phyloP scores from a whole-genome alignment of 345 rosid species.

The Ailanthus altissimus region DNA sequence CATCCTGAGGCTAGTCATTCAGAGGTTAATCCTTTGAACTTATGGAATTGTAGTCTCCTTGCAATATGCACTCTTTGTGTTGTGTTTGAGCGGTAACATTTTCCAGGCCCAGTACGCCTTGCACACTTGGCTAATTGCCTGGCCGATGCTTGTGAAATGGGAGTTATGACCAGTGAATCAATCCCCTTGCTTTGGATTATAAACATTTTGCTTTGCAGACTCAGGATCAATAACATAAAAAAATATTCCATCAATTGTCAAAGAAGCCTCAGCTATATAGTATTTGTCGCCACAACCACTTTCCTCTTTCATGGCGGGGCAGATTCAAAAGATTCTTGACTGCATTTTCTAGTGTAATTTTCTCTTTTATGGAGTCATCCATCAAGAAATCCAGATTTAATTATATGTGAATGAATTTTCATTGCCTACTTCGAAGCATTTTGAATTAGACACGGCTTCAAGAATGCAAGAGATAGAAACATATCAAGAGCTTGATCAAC shows the following conservation, averaged over 20 bases:
- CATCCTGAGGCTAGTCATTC: slow-evolving; percentile 60
- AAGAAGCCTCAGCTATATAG: slow-evolving; percentile 84
- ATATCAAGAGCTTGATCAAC: slow-evolving; percentile 29
- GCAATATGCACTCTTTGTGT: slow-evolving; percentile 66
- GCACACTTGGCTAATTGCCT: slow-evolving; percentile 87
- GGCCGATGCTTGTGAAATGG: slow-evolving; percentile 86
- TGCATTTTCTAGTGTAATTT: slow-evolving; percentile 61
- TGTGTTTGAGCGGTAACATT: slow-evolving; percentile 76
- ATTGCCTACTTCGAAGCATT: slow-evolving; percentile 26
- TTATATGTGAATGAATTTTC: slow-evolving; percentile 38
- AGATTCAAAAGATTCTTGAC: slow-evolving; percentile 81
- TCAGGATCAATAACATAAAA: slow-evolving; percentile 91
- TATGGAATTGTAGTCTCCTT: slow-evolving; percentile 81
- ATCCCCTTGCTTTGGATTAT: slow-evolving; percentile 81
- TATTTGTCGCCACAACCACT: slow-evolving; percentile 85
- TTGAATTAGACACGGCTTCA: slow-evolving; percentile 31
- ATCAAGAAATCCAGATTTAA: slow-evolving; percentile 36
- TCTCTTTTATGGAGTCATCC: slow-evolving; percentile 34
- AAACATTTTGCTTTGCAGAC: slow-evolving; percentile 76
- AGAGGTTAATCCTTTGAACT: slow-evolving; percentile 90
- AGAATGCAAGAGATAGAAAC: slow-evolving; percentile 38
- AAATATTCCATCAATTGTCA: slow-evolving; percentile 74
- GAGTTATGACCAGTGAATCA: slow-evolving; percentile 74
- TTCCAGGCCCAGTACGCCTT: slow-evolving; percentile 87
- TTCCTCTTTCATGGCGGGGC: slow-evolving; percentile 79